Base-by-base conservation (phyloP, 208 protist genomes). In the Herpetomonas tarakana region DNA sequence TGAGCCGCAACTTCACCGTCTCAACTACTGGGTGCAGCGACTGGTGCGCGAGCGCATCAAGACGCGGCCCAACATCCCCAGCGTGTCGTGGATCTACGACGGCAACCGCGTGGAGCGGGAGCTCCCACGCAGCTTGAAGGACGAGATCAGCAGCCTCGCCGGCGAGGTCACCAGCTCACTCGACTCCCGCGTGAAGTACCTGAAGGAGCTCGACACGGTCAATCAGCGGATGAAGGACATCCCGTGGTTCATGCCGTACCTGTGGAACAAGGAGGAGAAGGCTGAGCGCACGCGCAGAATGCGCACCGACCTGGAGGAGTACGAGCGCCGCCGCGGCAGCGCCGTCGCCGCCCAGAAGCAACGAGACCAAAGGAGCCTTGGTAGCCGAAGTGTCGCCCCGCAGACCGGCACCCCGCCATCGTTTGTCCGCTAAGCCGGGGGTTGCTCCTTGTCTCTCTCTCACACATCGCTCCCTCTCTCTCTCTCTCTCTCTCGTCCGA, bases 181-280 rank as follows among this genome's bases (percentile, higher is more conserved):
- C 29, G 81, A 96, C 53, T 76, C 51, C 26, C 85, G 88, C n/a
- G 86, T 96, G 30, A 84, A 89, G 72, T 92, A 96, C 62, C 61
- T 96, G 16, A 91, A 92, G 70, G 80, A 93, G 77, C 71, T 96
- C 51, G 91, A 94, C 68, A 92, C 91, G 28, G 79, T 94, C 50
- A 91, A 96, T 28, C 87, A 93, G 67, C 84, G 86, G 39, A 93
- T 96, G 85, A 87, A 87, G 41, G 70, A 82, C 51, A 88, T 94
- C 41, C 91, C 91, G 52, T 96, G 91, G 88, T 96, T 94, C 66
- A 96, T 96, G 91, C 91, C 91, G 27, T 96, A 96, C 65, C 65
- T 96, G 28, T 96, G 91, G 88, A 87, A 71, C 58, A 96, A 96
- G 70, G 91, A 96, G 49, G 86, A 93, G 44, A 91, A 91, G 68